These are phyloP conservation scores for Diplocarpon rosae DNA, from an alignment of 2,329 filamentous ascomycete species.

Conservation along the genomic window DNA sequence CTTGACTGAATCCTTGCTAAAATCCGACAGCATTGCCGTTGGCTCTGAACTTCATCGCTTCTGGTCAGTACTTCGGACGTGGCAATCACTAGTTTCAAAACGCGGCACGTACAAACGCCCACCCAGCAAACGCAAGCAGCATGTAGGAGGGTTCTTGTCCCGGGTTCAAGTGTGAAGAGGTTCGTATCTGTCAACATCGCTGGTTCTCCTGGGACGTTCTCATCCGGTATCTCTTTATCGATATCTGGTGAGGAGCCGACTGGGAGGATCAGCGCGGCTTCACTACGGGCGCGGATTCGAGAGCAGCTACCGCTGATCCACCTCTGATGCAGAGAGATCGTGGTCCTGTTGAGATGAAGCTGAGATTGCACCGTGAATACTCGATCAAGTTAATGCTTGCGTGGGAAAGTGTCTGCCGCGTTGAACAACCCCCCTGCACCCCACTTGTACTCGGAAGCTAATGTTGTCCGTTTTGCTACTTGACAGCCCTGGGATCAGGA, in stretches of 20 bases:
- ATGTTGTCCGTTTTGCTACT: slow-evolving; percentile 24
- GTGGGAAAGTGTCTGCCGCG: slow-evolving; percentile 96
- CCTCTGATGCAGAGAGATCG: slow-evolving; percentile 30
- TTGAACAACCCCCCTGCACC: slow-evolving; percentile 30
- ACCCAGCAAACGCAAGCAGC: slow-evolving; percentile 19
- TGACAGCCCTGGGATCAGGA: slow-evolving; percentile 66
- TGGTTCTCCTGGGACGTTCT: slow-evolving; percentile 11
- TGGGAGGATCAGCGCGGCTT: slow-evolving; percentile 36
- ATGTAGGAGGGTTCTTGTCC: slow-evolving; percentile 10
- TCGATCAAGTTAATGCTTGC: slow-evolving; percentile 99
- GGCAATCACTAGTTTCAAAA: slow-evolving; percentile 35
- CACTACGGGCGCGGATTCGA: slow-evolving; percentile 78
- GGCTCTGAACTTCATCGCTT: slow-evolving; percentile 82
- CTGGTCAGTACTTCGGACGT: slow-evolving; percentile 57
- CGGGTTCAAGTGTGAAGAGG: slow-evolving; percentile 27
- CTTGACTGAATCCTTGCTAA: slow-evolving; percentile 8
- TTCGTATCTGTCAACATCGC: slow-evolving; percentile 27
- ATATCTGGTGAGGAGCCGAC: slow-evolving; percentile 1
- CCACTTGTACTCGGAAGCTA: slow-evolving; percentile 31
- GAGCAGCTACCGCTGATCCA: slow-evolving; percentile 39
- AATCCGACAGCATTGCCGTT: slow-evolving; percentile 55
- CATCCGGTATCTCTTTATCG: slow-evolving; percentile 5
- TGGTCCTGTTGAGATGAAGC: slow-evolving; percentile 44
- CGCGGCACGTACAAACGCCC: slow-evolving; percentile 44
- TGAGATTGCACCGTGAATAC: slow-evolving; percentile 93